A percentile compares a stretch with the other conserved stretches of the same genome.
These are phyloP conservation scores for Tetrapisispora iriomotensis DNA, from an alignment of 805 yeast genomes.

Conservation along the genomic window DNA sequence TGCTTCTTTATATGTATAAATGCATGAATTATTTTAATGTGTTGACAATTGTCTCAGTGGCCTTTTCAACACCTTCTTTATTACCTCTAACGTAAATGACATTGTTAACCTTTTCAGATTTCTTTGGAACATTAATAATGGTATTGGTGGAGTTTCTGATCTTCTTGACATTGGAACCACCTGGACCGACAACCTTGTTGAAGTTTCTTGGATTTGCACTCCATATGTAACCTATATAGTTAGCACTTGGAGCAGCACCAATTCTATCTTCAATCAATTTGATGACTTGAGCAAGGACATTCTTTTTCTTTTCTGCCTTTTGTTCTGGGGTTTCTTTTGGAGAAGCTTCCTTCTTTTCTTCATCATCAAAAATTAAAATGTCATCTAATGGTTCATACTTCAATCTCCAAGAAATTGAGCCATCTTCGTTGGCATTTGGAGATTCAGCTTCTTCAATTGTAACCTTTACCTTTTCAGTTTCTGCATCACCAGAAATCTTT, in stretches of 20 bases:
- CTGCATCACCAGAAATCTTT: slow-evolving; percentile 29
- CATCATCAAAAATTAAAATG: slow-evolving; percentile 19
- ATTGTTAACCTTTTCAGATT: slow-evolving; percentile 40
- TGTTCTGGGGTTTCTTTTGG: slow-evolving; percentile 37
- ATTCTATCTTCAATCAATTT: slow-evolving; percentile 40
- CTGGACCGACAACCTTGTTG: slow-evolving; percentile 64
- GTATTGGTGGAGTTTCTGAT: slow-evolving; percentile 52
- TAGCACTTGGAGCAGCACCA: slow-evolving; percentile 37
- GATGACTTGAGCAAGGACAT: slow-evolving; percentile 25
- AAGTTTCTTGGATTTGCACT: slow-evolving; percentile 41
- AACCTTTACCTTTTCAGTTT: slow-evolving; percentile 35
- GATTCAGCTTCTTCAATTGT: slow-evolving; percentile 33
- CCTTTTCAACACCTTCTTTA: slow-evolving; percentile 42
- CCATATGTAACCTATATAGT: slow-evolving; percentile 53
- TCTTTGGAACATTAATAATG: slow-evolving; percentile 55
- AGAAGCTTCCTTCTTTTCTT: slow-evolving; percentile 35
- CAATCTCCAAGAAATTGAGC: slow-evolving; percentile 57
- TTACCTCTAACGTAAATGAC: slow-evolving; percentile 54
- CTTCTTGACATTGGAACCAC: slow-evolving; percentile 55
- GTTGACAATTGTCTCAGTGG: slow-evolving; percentile 33
- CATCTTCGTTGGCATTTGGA: slow-evolving; percentile 22
- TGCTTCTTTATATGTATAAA: background rate
- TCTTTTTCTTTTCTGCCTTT: slow-evolving; percentile 43
- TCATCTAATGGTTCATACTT: slow-evolving; percentile 31
- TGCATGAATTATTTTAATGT: slow-evolving; percentile 11